Evolutionary conservation across 2,329 filamentous ascomycete species (phyloP).

Genomic region (Elsinoe arachidis): DNA sequence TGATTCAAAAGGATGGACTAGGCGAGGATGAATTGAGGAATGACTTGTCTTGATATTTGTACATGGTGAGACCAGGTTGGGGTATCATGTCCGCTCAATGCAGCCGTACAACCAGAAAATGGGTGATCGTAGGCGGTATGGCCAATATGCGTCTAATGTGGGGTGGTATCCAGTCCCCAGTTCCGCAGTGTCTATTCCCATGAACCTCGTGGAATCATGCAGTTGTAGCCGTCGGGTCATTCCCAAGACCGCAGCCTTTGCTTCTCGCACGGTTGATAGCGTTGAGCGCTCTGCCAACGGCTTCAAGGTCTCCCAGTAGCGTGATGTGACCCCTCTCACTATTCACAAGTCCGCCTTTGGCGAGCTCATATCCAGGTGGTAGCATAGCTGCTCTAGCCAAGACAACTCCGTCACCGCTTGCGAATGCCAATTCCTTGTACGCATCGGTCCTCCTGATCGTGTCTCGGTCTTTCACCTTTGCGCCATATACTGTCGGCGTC

Average conservation of each 20-base stretch:
- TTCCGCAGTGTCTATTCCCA: too few relatives aligned
- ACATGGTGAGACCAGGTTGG: too few relatives aligned
- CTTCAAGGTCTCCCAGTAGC: slow-evolving; percentile 74
- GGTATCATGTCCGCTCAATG: too few relatives aligned
- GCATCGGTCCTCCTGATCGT: slow-evolving; percentile 66
- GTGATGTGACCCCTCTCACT: slow-evolving; percentile 83
- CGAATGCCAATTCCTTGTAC: slow-evolving; percentile 82
- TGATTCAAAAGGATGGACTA: too few relatives aligned
- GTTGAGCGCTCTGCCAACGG: slow-evolving; percentile 64
- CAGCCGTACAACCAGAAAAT: too few relatives aligned
- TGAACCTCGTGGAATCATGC: too few relatives aligned
- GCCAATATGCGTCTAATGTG: too few relatives aligned
- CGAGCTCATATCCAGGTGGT: slow-evolving; percentile 67
- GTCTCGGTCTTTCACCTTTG: slow-evolving; percentile 62
- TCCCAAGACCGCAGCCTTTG: slow-evolving; percentile 63
- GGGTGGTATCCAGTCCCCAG: too few relatives aligned
- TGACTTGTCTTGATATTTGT: too few relatives aligned
- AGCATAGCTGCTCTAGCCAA: slow-evolving; percentile 79
- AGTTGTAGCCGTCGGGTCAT: not conserved
- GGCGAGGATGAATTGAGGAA: not conserved
- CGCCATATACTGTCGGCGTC: slow-evolving; percentile 76
- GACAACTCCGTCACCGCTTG: slow-evolving; percentile 81
- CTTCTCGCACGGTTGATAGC: slow-evolving; percentile 58
- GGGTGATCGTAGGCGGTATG: too few relatives aligned
- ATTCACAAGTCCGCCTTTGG: slow-evolving; percentile 63